phyloP scores from a whole-genome alignment of 164 flowering plant genomes.

The Amborella trichopoda region DNA sequence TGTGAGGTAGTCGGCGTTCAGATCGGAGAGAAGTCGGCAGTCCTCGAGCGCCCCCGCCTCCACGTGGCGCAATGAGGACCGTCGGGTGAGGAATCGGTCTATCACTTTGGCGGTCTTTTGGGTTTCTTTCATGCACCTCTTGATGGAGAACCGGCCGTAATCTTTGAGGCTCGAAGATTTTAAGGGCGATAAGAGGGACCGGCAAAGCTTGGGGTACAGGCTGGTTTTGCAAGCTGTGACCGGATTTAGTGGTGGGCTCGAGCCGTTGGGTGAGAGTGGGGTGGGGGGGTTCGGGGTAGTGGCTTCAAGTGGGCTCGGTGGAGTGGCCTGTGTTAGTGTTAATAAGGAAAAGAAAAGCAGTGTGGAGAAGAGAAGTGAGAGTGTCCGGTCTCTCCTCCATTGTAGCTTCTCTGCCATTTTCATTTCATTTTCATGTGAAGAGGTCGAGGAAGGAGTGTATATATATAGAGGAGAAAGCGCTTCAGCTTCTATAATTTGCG shows the following conservation, averaged over 20 bases:
- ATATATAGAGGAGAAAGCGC: too few relatives aligned
- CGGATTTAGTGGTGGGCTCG: conserved; percentile 8
- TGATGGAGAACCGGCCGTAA: conserved; percentile 30
- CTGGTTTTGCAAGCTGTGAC: conserved; percentile 27
- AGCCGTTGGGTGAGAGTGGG: background rate
- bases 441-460: too few relatives aligned
- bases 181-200: conserved; percentile 24
- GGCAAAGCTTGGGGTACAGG: conserved; percentile 40
- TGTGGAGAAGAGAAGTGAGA: too few relatives aligned
- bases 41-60: conserved; percentile 26
- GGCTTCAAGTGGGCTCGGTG: too few relatives aligned
- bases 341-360: too few relatives aligned
- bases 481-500: too few relatives aligned
- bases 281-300: background rate
- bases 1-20: conserved; percentile 22
- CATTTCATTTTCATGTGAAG: too few relatives aligned
- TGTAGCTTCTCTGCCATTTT: too few relatives aligned
- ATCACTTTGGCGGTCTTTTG: conserved; percentile 11
- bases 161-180: conserved; percentile 15
- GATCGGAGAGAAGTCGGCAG: conserved; percentile 24
- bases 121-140: conserved; percentile 28
- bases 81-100: conserved; percentile 8
- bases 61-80: conserved; percentile 3
- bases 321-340: too few relatives aligned
- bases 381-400: too few relatives aligned